Percentiles rank a stretch among this genome's conserved stretches.
Conservation (phyloP, 495 filamentous ascomycete genomes). For the Penicillium canescens region DNA sequence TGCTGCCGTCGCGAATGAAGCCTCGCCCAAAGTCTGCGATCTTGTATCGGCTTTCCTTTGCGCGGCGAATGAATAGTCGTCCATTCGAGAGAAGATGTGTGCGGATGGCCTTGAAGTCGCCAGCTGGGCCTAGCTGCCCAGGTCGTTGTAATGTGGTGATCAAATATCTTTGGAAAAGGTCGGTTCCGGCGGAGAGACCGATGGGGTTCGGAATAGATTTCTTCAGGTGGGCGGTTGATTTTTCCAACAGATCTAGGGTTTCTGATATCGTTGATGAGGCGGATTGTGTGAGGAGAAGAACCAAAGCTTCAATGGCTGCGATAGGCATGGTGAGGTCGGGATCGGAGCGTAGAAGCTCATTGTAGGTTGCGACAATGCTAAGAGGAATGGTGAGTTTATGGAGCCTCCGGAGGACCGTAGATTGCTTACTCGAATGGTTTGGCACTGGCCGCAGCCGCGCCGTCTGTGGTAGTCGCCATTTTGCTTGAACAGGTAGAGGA, state of each 20-base stretch:
- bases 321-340: conserved; percentile 91
- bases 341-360: conserved; percentile 61
- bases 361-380: conserved; percentile 61
- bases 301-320: conserved; percentile 91
- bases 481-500: conserved; percentile 6
- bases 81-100: conserved; percentile 82
- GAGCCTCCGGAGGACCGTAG: not conserved
- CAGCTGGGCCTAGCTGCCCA: conserved; percentile 50
- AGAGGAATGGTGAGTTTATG: conserved; percentile 16
- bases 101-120: conserved; percentile 79
- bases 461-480: conserved; percentile 36
- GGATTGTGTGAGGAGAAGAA: conserved; percentile 74
- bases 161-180: conserved; percentile 93
- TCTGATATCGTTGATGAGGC: conserved; percentile 86
- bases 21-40: conserved; percentile 78
- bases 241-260: conserved; percentile 80
- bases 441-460: conserved; percentile 24
- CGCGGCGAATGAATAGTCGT: conserved; percentile 78
- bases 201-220: conserved; percentile 80
- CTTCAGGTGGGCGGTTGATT: conserved; percentile 72
- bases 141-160: conserved; percentile 66
- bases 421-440: conserved; percentile 47
- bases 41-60: conserved; percentile 78
- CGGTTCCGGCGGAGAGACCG: conserved; percentile 85
- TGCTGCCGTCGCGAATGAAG: conserved; percentile 73